A percentile compares a stretch with the other conserved stretches of the same genome.
phyloP scores from a whole-genome alignment of 495 filamentous ascomycete species.

The Amphirosellinia nigrospora region DNA sequence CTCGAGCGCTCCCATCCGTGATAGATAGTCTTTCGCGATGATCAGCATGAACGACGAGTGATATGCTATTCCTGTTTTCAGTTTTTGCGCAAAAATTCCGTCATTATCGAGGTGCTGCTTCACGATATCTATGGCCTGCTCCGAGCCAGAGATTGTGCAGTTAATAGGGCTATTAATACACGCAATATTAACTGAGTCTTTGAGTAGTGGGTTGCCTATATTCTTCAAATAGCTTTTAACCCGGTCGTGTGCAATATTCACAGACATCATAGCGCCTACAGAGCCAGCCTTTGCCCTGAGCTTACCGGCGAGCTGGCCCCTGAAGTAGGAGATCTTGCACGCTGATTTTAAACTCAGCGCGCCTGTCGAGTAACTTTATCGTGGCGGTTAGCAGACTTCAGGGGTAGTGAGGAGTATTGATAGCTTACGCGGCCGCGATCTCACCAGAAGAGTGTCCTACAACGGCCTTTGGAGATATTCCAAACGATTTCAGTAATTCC shows the following conservation, averaged over 20 bases:
- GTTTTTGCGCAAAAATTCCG: constrained; percentile 52
- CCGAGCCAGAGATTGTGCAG: constrained; percentile 51
- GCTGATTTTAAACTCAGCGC: constrained; percentile 48
- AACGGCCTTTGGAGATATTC: constrained; percentile 49
- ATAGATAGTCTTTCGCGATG: constrained; percentile 47
- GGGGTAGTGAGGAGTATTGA: background rate
- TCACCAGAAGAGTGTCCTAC: constrained; percentile 66
- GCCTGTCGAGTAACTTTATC: constrained; percentile 46
- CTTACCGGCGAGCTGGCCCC: constrained; percentile 37
- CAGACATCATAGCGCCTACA: constrained; percentile 50
- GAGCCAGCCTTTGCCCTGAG: constrained; percentile 31
- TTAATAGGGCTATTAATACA: constrained; percentile 58
- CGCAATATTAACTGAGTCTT: constrained; percentile 39
- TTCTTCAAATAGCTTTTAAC: constrained; percentile 34
- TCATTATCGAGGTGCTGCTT: constrained; percentile 40
- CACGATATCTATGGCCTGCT: constrained; percentile 41
- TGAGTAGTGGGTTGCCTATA: constrained; percentile 3
- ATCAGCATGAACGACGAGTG: constrained; percentile 49
- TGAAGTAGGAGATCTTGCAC: constrained; percentile 54
- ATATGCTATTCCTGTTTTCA: constrained; percentile 50
- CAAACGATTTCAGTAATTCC: constrained; percentile 53
- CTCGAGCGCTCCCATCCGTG: constrained; percentile 29
- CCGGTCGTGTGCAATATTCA: constrained; percentile 35
- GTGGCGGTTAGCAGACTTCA: constrained; percentile 22
- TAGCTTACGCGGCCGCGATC: constrained; percentile 47